phyloP scores from a whole-genome alignment of 2,329 filamentous ascomycete species.

The Cordyceps tenuipes region DNA sequence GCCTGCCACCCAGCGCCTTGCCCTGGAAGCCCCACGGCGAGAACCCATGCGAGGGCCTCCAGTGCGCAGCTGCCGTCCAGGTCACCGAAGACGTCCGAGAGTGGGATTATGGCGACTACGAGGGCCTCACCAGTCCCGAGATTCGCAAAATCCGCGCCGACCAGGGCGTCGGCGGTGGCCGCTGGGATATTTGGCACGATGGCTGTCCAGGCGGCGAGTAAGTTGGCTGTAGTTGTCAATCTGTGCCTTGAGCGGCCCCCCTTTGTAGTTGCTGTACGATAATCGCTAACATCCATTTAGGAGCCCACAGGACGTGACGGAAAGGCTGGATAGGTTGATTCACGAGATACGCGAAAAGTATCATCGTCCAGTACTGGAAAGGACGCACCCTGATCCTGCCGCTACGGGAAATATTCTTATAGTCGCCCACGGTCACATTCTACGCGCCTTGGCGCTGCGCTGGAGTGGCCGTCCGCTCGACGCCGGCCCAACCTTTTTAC shows the following conservation, averaged over 20 bases:
- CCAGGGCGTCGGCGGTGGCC: slow-evolving; percentile 44
- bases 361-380: slow-evolving; percentile 54
- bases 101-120: slow-evolving; percentile 85
- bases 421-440: slow-evolving; percentile 84
- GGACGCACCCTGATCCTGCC: slow-evolving; percentile 31
- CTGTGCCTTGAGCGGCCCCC: neutral
- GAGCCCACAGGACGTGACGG: slow-evolving; percentile 63
- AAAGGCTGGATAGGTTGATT: slow-evolving; percentile 68
- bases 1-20: slow-evolving; percentile 52
- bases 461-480: slow-evolving; percentile 70
- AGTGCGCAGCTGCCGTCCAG: slow-evolving; percentile 53
- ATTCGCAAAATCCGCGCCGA: slow-evolving; percentile 52
- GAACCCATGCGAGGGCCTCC: slow-evolving; percentile 27
- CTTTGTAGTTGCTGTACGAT: neutral
- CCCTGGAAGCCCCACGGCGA: slow-evolving; percentile 57
- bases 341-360: slow-evolving; percentile 59
- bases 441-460: slow-evolving; percentile 78
- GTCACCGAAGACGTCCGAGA: slow-evolving; percentile 67
- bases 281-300: slow-evolving; percentile 26
- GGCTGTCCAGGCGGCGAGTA: slow-evolving; percentile 80
- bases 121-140: slow-evolving; percentile 65
- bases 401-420: slow-evolving; percentile 40
- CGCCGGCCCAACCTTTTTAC: slow-evolving; percentile 67
- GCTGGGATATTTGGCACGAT: slow-evolving; percentile 86
- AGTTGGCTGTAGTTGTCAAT: slow-evolving; percentile 23